These are phyloP conservation scores for Phascolomyces articulosus DNA, from an alignment of 371 early-diverging fungal genomes.

Conservation along the genomic window DNA sequence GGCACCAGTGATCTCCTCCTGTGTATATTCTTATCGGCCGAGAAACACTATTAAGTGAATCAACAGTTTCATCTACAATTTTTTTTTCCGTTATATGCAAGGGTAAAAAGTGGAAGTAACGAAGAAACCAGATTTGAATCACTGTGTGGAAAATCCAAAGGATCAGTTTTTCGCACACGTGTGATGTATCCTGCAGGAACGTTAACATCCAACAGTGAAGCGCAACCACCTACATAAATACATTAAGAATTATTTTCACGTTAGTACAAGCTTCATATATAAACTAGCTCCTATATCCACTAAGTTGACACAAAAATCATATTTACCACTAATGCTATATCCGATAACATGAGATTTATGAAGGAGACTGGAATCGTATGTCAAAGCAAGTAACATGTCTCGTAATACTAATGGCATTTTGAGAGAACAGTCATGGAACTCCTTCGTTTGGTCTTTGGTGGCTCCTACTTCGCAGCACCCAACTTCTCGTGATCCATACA, in stretches of 20 bases:
- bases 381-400: slow-evolving; percentile 15
- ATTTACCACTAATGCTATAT: slow-evolving; percentile 15
- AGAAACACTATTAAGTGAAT: neutral
- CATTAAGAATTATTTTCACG: neutral
- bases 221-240: slow-evolving; percentile 3
- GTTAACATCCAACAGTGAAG: slow-evolving; percentile 11
- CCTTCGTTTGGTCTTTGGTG: slow-evolving; percentile 1
- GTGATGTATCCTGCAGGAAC: slow-evolving; percentile 5
- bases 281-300: too few species aligned
- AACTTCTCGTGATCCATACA: slow-evolving; percentile 10
- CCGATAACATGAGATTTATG: slow-evolving; percentile 6
- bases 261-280: neutral
- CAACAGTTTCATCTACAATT: slow-evolving; percentile 6
- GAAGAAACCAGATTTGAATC: neutral
- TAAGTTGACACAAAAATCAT: too few species aligned
- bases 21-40: neutral
- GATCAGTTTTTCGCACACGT: neutral
- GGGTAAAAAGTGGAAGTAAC: slow-evolving; percentile 5
- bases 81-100: slow-evolving; percentile 5
- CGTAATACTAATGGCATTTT: slow-evolving; percentile 15
- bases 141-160: slow-evolving; percentile 4
- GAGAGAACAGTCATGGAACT: neutral
- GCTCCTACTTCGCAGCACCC: slow-evolving; percentile 15
- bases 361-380: neutral
- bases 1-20: neutral